Base-by-base conservation (phyloP, 2,329 filamentous ascomycete genomes). In the Monilinia fructicola region DNA sequence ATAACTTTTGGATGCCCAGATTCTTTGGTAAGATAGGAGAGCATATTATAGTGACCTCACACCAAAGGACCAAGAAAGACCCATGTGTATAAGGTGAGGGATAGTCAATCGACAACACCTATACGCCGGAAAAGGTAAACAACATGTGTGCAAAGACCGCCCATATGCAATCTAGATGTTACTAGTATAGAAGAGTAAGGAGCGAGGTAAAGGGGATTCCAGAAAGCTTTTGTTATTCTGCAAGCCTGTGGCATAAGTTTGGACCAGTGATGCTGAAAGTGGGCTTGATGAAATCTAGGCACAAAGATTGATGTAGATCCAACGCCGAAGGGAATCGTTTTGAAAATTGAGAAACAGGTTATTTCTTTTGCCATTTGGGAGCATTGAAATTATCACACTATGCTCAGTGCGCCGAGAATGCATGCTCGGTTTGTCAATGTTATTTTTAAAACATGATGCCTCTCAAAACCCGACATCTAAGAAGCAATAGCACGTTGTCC, bases 401-500 rank as follows among this genome's bases (percentile, higher is more conserved):
- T 65, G 64, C 55, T 61, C 64, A 54, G 55, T 61, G 64, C 55
- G 40, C 64, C 65, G 67, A 67, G 55, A 64, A 55, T 65, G 60
- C 55, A 56, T 66, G 60, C 61, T 62, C 53, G 54, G 61, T 31
- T 61, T 64, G 65, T 63, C 67, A 63, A 58, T 54, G 56, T 54
- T 35, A 63, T n/a, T 14, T 40, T 56, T 21, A 16, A 40, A 58
- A 53, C 54, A 35, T 60, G 58, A 66, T 64, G 44, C 64, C 31
- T 66, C 56, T 60, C 21, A 44, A 31, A 62, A 62, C 50, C 38
- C 62, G 44, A 46, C 54, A 67, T 55, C 70, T 70, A 77, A 64
- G 75, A 77, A 65, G 74, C 74, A 69, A 77, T 74, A 38, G 73
- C 70, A 56, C 75, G 75, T 31, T 74, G 71, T 31, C 69, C 69